Base-by-base conservation (phyloP, 495 filamentous ascomycete species). In the Penicillium herquei region DNA sequence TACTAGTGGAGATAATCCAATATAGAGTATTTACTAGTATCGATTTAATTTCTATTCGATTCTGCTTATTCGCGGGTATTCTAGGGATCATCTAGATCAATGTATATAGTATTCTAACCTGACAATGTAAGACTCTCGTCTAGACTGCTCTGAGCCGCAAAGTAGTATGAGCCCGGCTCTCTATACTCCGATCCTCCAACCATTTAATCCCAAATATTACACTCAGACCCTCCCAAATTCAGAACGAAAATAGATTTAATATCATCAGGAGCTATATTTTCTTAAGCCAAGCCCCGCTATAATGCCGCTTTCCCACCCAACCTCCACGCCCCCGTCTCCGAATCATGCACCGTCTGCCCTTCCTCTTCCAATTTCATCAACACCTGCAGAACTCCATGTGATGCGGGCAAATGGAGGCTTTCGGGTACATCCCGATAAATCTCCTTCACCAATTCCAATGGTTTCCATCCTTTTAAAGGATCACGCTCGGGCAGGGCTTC, bases 371-470 rank as follows among this genome's bases (percentile, higher is more conserved):
- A 71, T 75, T 92, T 93, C 57, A 73, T 62, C 55, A 94, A 65
- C 45, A 93, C 83, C 69, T 86, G 84, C 42, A 83, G 42, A 18
- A 91, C 77, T 4, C 89, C 90, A 39, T 77, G 72, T 43, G 84
- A 85, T 4, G 90, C 91, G 13, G 93, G 84, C 31, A 78, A 58
- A 70, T 91, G 88, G 59, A 98, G 75, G 58, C 77, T 84, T 67
- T 88, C 86, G 6, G 87, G 84, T 7, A 95, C 83, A 69, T 89
- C 87, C 41, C 78, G 77, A 64, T 98, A 98, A 17, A 98, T 88
- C 21, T 85, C 71, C 71, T 89, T 88, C 26, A 98, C 95, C 41
- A 98, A 75, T 63, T 91, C 88, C 76, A 92, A 86, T 7, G 84
- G 73, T 17, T 84, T 87, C 86, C 86, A 91, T 0, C 59, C 66